Base-by-base conservation (phyloP, 2,329 filamentous ascomycete species). In the Davidsoniella virescens region DNA sequence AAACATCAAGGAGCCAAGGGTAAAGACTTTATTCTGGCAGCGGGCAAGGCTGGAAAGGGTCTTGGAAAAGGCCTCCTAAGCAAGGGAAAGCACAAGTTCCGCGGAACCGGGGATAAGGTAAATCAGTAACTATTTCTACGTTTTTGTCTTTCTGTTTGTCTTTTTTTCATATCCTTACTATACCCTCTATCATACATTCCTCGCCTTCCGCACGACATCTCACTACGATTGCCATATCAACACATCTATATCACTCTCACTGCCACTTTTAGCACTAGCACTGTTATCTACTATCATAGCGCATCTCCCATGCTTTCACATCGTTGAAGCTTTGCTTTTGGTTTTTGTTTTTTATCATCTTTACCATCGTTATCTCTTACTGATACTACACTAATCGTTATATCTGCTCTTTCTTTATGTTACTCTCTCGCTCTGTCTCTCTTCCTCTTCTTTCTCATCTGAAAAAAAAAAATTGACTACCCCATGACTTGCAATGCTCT, bases 31-130 rank as follows among this genome's bases (percentile, higher is more conserved):
- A 73, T 95, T 61, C 84, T 92, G 56, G 82, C 82, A 18, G 88
- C 88, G 50, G 87, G 86, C 49, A 87, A 86, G 62, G 86, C 87
- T 52, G 87, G 88, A 45, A 94, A 94, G 69, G 90, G 88, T 48
- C 66, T 95, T 33, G 29, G 29, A 33, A 33, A 33, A 8, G 44
- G 44, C 29, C 66, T 95, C 56, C 81, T 95, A 63, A 87, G 84
- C 56, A 94, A 94, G 68, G 86, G 88, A 57, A 90, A 84, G 67
- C 90, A 76, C 67, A 90, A 86, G 65, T 79, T 94, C 63, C 70
- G 74, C 55, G 75, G 72, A 62, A 76, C 75, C 56, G 78, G 80
- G 61, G 85, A 92, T 66, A 93, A 93, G 85, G 84, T 88, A 84
- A 87, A 86, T 80, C 75, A 79, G 68, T 82, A 70, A 75, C 62